Conservation (phyloP, 2,329 filamentous ascomycete genomes). For the Arthrobotrys pseudoclavata region DNA sequence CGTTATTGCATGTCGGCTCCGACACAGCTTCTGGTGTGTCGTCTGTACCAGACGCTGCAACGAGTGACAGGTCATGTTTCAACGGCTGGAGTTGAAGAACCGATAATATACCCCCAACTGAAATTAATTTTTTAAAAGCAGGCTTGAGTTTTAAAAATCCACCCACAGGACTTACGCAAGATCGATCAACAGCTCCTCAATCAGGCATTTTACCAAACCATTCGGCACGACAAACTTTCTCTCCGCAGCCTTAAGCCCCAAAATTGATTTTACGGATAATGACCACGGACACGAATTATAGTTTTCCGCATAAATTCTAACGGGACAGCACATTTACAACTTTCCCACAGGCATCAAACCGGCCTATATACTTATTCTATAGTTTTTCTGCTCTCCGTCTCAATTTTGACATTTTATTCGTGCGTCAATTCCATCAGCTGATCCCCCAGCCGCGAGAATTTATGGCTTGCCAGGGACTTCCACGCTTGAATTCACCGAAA, state of each 20-base stretch:
- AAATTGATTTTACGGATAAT: slow-evolving; percentile 22
- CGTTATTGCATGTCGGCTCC: slow-evolving; percentile 60
- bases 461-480: slow-evolving; percentile 32
- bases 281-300: slow-evolving; percentile 13
- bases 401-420: slow-evolving; percentile 13
- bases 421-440: slow-evolving; percentile 46
- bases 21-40: slow-evolving; percentile 50
- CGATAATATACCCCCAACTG: slow-evolving; percentile 48
- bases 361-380: slow-evolving; percentile 19
- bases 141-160: slow-evolving; percentile 53
- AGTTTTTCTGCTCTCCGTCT: slow-evolving; percentile 11
- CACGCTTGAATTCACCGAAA: slow-evolving; percentile 18
- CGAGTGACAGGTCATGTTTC: slow-evolving; percentile 51
- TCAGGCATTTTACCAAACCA: slow-evolving; percentile 29
- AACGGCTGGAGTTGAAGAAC: slow-evolving; percentile 38
- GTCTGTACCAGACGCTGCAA: slow-evolving; percentile 48
- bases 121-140: slow-evolving; percentile 46
- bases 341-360: slow-evolving; percentile 5
- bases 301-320: slow-evolving; percentile 18
- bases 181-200: slow-evolving; percentile 48
- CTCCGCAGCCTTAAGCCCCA: slow-evolving; percentile 1
- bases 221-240: slow-evolving; percentile 8
- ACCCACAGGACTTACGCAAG: slow-evolving; percentile 37
- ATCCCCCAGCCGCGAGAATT: slow-evolving; percentile 44
- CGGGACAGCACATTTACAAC: background rate